Base-by-base conservation (phyloP, 2,329 filamentous ascomycete genomes). In the Paraphaeosphaeria sporulosa region DNA sequence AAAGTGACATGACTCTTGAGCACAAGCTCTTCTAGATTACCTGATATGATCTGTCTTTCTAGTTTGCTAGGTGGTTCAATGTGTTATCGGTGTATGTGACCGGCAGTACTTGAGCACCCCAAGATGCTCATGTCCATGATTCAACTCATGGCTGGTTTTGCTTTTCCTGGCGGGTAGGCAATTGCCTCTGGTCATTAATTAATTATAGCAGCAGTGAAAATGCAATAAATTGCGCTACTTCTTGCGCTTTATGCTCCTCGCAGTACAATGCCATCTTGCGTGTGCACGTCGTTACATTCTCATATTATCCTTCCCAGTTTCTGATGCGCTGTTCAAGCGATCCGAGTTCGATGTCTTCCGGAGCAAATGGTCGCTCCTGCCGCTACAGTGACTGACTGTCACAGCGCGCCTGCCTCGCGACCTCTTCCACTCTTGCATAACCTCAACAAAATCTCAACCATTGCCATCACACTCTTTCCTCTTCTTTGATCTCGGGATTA, bases 1-100 rank as follows among this genome's bases (percentile, higher is more conserved):
- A 99, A 87, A 95, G 90, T 59, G 95, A 99, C 79, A 99, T 99
- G 95, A 97, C 94, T 43, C 87, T 98, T 55, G 95, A 99, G 87
- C 94, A 98, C 85, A 99, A 98, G 89, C 87, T 98, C 66, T 94
- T 97, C 78, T 77, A 74, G 59, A 44, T 4, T 6, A 9, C 23
- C 42, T 19, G 7, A 23, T 6, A 9, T 40, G 13, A 40, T 13
- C 17, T 40, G 38, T 17, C 38, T 40, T 40, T n/a, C 15, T 7
- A 9, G 17, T n/a, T 40, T n/a, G 25, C 25, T 17, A 19, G 5
- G 38, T n/a, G 38, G 38, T 21, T 21, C 19, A 7, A 44, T 4
- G 19, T 23, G n/a, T 43, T 7, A 43, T 44, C 12, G 42, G n/a
- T 23, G 8, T 12, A n/a, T 44, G 19, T 23, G n/a, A 8, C 25